Base-by-base conservation (phyloP, 805 yeast genomes). In the Metschnikowia anglica region DNA sequence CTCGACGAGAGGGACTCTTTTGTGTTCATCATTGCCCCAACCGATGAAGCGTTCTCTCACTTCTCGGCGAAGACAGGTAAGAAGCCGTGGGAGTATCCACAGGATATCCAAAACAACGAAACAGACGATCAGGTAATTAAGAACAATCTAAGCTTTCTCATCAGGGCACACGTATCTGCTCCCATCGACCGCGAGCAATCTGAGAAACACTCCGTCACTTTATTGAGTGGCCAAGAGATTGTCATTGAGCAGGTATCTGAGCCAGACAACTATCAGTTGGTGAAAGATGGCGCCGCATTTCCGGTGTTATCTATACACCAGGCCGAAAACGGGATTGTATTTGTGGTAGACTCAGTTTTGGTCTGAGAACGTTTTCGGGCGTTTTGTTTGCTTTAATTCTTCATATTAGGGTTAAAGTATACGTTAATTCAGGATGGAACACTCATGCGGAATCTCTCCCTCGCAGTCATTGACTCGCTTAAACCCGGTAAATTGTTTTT, bases 31-130 rank as follows among this genome's bases (percentile, higher is more conserved):
- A 74, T 88, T 55, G 87, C 95, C 2, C 96, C 96, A 6, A 68
- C 79, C 2, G 79, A 88, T 55, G 62, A 60, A 10, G 90, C 88
- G 3, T 55, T 70, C 17, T 43, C 49, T 15, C 37, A 41, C 12
- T 59, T 63, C 44, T 68, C 88, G 45, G 63, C 64, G 20, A 60
- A 67, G 2, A 64, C 65, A 24, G 63, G 70, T 2, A 56, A 82
- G 36, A 88, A 87, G 59, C 96, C 96, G 16, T 88, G 95, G 96
- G 83, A 83, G 57, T 88, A 83, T 61, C 95, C 95, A 0, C 59
- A 56, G 6, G 54, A 68, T 4, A 66, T 79, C 12, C 69, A 68
- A 17, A 70, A 65, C 5, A 65, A 61, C 24, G 58, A 59, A 1
- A 54, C 57, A 17, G 56, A 61, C 19, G 56, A 53, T 18, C 73